Percentiles rank a stretch among this genome's conserved stretches.
These are phyloP conservation scores for Santalum album DNA, from an alignment of 164 flowering plant genomes.

Conservation along the genomic window DNA sequence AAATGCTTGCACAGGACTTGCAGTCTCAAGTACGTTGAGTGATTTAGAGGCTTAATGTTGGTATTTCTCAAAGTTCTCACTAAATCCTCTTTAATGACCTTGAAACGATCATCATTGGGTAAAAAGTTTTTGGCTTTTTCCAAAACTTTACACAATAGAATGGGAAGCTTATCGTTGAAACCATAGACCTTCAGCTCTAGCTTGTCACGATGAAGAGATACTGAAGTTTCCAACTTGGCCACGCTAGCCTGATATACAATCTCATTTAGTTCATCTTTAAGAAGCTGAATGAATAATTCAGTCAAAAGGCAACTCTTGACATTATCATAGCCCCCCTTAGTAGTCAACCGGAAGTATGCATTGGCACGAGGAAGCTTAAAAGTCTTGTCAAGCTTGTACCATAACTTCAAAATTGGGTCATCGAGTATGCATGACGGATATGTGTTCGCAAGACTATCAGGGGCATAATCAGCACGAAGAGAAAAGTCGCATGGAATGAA, in stretches of 20 bases:
- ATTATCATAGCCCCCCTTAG: slow-evolving; percentile 57
- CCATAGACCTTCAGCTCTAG: slow-evolving; percentile 85
- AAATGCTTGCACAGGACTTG: slow-evolving; percentile 68
- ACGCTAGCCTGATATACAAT: slow-evolving; percentile 91
- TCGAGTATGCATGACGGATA: slow-evolving; percentile 59
- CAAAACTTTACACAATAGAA: slow-evolving; percentile 57
- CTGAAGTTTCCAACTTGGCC: slow-evolving; percentile 82
- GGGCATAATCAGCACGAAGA: slow-evolving; percentile 33
- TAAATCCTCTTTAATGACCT: slow-evolving; percentile 87
- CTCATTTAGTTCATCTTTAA: slow-evolving; percentile 92
- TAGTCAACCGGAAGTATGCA: slow-evolving; percentile 74
- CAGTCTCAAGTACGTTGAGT: slow-evolving; percentile 77
- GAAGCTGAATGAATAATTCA: slow-evolving; percentile 73
- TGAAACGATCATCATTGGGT: slow-evolving; percentile 77
- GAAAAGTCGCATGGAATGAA: slow-evolving; percentile 86
- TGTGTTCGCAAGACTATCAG: slow-evolving; percentile 12
- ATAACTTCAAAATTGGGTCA: slow-evolving; percentile 65
- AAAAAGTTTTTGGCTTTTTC: slow-evolving; percentile 44
- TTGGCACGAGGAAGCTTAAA: slow-evolving; percentile 93
- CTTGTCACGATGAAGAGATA: slow-evolving; percentile 63
- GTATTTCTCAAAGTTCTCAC: slow-evolving; percentile 72
- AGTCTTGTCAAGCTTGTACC: slow-evolving; percentile 86
- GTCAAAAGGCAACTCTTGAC: slow-evolving; percentile 60
- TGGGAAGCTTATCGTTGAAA: slow-evolving; percentile 81
- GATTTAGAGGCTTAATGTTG: slow-evolving; percentile 85